Conservation (phyloP, 768 basidiomycete genomes). For the Royoungia palumana region DNA sequence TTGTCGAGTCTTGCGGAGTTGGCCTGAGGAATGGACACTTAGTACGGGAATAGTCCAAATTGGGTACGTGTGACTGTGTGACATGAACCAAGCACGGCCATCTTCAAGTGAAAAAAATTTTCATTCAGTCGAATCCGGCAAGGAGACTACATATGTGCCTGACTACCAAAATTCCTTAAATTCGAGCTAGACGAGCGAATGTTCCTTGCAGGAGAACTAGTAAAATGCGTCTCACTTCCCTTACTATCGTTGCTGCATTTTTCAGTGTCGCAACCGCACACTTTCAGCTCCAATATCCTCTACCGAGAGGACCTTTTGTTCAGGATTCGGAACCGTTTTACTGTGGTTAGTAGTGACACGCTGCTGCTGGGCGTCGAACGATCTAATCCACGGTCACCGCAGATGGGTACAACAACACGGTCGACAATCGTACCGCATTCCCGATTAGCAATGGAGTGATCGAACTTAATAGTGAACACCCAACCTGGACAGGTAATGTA, state of each 20-base stretch:
- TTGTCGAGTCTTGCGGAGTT: too few relatives aligned
- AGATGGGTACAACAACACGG: conserved; percentile 62
- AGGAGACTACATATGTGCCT: too few relatives aligned
- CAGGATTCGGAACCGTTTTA: conserved; percentile 55
- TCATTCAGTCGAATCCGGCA: too few relatives aligned
- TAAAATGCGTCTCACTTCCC: conserved; percentile 34
- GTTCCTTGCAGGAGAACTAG: background rate
- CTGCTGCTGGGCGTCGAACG: background rate
- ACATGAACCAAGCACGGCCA: too few relatives aligned
- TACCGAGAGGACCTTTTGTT: conserved; percentile 66
- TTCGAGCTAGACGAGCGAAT: too few relatives aligned
- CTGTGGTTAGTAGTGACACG: conserved; percentile 54
- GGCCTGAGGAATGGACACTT: too few relatives aligned
- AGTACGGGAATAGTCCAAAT: too few relatives aligned
- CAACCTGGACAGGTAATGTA: too few relatives aligned
- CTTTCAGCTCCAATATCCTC: conserved; percentile 77
- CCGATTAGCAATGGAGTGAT: conserved; percentile 63
- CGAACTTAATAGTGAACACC: conserved; percentile 38
- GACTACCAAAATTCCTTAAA: too few relatives aligned
- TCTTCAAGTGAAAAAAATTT: too few relatives aligned
- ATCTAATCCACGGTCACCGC: conserved; percentile 2
- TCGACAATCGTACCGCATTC: conserved; percentile 61
- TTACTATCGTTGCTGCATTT: conserved; percentile 37
- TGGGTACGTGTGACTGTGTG: too few relatives aligned
- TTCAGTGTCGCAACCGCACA: conserved; percentile 57